Percentiles rank a stretch among this genome's conserved stretches.
Conservation (phyloP, 441 rosid genomes). For the Eruca vesicaria region DNA sequence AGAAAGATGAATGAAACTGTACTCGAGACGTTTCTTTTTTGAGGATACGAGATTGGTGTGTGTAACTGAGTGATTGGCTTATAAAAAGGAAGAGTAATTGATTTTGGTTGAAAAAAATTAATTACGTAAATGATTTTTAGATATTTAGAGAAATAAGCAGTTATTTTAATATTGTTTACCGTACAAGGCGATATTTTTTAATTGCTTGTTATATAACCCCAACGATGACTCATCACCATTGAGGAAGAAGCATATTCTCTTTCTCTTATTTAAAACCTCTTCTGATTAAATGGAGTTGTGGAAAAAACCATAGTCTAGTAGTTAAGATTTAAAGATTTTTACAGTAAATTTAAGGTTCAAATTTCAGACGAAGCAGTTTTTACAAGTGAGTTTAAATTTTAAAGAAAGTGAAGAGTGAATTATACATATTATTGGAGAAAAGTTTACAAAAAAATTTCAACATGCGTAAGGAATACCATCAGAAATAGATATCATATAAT, state of each 20-base stretch:
- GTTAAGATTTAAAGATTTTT: too few relatives aligned
- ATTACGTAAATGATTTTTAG: background rate
- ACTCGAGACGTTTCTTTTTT: background rate
- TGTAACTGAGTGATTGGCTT: constrained; percentile 2
- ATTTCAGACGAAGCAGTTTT: too few relatives aligned
- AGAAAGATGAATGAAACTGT: constrained; percentile 19
- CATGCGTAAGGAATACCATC: too few relatives aligned
- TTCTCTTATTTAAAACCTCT: background rate
- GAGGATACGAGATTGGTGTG: constrained; percentile 14
- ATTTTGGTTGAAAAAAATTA: constrained; percentile 22
- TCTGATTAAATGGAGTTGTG: background rate
- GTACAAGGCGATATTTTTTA: background rate
- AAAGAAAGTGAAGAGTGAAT: too few relatives aligned
- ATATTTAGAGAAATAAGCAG: too few relatives aligned
- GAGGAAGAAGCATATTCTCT: background rate
- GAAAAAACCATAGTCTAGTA: too few relatives aligned
- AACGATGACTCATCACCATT: background rate
- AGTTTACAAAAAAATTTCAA: too few relatives aligned
- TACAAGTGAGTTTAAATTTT: too few relatives aligned
- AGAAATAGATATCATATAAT: too few relatives aligned
- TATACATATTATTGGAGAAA: too few relatives aligned
- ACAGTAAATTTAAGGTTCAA: too few relatives aligned
- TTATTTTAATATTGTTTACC: background rate
- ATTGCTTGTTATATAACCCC: background rate
- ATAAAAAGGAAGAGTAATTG: background rate